phyloP scores from a whole-genome alignment of 495 filamentous ascomycete species.

The Cercophora samala region DNA sequence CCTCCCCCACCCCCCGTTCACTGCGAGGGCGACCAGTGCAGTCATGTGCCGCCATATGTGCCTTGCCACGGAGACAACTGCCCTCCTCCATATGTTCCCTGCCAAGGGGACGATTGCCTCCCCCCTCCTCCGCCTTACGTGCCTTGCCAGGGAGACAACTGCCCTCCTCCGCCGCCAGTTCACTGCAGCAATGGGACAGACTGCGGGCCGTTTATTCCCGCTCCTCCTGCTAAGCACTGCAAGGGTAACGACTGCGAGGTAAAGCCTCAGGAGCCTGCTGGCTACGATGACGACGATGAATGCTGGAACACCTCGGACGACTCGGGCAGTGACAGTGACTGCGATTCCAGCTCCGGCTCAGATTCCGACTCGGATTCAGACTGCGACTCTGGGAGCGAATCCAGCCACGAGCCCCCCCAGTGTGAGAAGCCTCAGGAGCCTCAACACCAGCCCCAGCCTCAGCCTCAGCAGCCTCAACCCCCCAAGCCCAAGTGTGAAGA shows the following conservation, averaged over 20 bases:
- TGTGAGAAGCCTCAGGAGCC: background rate
- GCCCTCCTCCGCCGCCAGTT: background rate
- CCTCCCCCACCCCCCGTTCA: background rate
- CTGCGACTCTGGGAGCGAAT: background rate
- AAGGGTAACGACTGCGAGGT: background rate
- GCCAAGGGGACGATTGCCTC: background rate
- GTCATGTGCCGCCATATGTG: background rate
- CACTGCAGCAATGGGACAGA: background rate
- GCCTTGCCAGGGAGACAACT: background rate
- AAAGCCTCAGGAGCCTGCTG: background rate
- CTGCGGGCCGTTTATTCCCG: background rate
- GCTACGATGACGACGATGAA: background rate
- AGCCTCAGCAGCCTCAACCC: too few species aligned
- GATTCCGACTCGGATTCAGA: background rate
- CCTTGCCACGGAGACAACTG: background rate
- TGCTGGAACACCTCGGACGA: conserved; percentile 1
- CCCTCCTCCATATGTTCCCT: background rate
- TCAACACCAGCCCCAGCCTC: too few species aligned
- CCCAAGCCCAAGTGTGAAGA: background rate
- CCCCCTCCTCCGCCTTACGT: conserved; percentile 2
- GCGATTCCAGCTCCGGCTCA: background rate
- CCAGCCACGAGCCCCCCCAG: background rate
- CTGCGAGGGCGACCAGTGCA: background rate
- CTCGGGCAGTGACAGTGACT: conserved; percentile 3
- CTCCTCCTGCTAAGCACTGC: conserved; percentile 4